Percentiles rank a stretch among this genome's conserved stretches.
Conservation (phyloP, 2,329 filamentous ascomycete species). For the Trichoderma polysporum region DNA sequence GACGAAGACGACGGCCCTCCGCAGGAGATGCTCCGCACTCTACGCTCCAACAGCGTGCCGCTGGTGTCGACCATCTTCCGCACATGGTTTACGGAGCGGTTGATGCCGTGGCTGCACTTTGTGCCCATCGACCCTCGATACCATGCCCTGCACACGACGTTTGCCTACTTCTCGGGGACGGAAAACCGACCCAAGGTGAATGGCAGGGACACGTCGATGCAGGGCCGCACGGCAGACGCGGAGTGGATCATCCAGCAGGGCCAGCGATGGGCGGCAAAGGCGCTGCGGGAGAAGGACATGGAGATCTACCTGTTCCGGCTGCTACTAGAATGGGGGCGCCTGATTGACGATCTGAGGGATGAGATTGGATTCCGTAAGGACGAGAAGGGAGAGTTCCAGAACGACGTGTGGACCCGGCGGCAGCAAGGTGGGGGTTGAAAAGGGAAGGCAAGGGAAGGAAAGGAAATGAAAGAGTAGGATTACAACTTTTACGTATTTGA, state of each 20-base stretch:
- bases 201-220: conserved; percentile 48
- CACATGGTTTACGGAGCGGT: conserved; percentile 75
- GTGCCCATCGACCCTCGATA: conserved; percentile 73
- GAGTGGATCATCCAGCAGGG: conserved; percentile 66
- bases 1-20: conserved; percentile 71
- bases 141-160: conserved; percentile 69
- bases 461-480: background rate
- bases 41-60: conserved; percentile 66
- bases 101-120: conserved; percentile 77
- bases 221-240: conserved; percentile 51
- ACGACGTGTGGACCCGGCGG: conserved; percentile 32
- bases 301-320: conserved; percentile 78
- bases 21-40: conserved; percentile 56
- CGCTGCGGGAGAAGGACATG: conserved; percentile 70
- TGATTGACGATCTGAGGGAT: conserved; percentile 63
- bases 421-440: background rate
- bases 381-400: conserved; percentile 32
- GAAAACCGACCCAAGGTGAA: conserved; percentile 43
- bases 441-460: background rate
- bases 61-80: conserved; percentile 72
- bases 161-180: conserved; percentile 71
- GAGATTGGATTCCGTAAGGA: conserved; percentile 40
- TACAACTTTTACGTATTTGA: background rate
- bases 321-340: conserved; percentile 72
- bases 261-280: conserved; percentile 61